These are phyloP conservation scores for Podospora pseudopauciseta DNA, from an alignment of 495 filamentous ascomycete species.

Conservation along the genomic window DNA sequence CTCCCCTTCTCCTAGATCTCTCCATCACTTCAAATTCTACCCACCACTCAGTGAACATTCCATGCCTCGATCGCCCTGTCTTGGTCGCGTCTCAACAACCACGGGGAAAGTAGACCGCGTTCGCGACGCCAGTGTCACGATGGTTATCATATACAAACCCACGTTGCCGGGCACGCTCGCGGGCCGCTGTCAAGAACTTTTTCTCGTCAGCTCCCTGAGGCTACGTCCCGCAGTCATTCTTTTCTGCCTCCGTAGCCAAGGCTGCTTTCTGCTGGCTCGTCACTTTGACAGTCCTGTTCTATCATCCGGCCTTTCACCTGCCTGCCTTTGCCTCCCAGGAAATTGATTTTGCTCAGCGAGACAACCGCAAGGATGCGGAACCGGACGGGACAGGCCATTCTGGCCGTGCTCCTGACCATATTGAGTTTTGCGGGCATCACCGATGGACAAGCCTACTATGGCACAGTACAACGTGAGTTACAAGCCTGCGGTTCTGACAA, in stretches of 20 bases:
- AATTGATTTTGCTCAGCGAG: background rate
- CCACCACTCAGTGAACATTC: constrained; percentile 5
- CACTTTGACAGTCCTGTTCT: background rate
- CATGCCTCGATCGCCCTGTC: constrained; percentile 4
- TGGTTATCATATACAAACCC: background rate
- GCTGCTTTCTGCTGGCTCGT: background rate
- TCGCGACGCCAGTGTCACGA: constrained; percentile 1
- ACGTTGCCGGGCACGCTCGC: background rate
- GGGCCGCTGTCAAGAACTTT: background rate
- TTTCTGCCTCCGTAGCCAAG: background rate
- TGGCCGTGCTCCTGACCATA: constrained; percentile 27
- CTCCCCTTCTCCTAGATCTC: background rate
- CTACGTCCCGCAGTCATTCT: background rate
- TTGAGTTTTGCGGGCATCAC: constrained; percentile 23
- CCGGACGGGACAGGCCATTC: constrained; percentile 24
- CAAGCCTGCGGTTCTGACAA: constrained; percentile 19
- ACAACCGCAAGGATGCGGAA: constrained; percentile 13
- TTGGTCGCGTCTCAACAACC: constrained; percentile 1
- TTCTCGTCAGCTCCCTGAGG: background rate
- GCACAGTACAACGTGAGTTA: constrained; percentile 9
- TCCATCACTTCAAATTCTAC: background rate
- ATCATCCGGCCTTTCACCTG: background rate
- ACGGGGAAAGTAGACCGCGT: constrained; percentile 1
- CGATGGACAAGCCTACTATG: constrained; percentile 27
- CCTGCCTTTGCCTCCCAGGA: background rate